Conservation (phyloP, 306 rosid genomes). For the Leucaena leucocephala region DNA sequence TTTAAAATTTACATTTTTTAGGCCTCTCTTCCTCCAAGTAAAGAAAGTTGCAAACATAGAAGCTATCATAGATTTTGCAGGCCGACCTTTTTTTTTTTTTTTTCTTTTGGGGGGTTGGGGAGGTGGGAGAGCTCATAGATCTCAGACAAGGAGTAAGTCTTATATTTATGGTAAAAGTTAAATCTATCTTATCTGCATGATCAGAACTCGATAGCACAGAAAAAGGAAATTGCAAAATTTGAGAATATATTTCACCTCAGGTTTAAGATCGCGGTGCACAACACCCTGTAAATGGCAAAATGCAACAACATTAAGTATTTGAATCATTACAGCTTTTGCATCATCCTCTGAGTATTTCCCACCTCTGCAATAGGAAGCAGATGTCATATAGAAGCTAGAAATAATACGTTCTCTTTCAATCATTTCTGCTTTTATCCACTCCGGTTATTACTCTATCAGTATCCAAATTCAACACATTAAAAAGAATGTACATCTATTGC, state of each 20-base stretch:
- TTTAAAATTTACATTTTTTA: not conserved
- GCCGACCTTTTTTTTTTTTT: not conserved
- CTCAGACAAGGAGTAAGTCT: not conserved
- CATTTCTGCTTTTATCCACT: not conserved
- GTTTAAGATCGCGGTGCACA: slow-evolving; percentile 97
- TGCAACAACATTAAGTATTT: slow-evolving; percentile 79
- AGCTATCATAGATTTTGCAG: not conserved
- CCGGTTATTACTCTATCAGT: slow-evolving; percentile 3
- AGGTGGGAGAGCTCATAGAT: not conserved
- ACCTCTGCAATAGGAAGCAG: slow-evolving; percentile 63
- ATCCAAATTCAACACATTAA: slow-evolving; percentile 25
- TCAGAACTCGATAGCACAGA: slow-evolving; percentile 5
- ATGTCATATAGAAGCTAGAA: slow-evolving; percentile 22
- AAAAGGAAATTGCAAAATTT: slow-evolving; percentile 9
- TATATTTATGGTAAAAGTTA: not conserved
- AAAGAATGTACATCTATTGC: slow-evolving; percentile 13
- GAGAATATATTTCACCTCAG: slow-evolving; percentile 62
- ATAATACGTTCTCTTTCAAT: slow-evolving; percentile 15
- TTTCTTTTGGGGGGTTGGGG: not conserved
- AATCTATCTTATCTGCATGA: not conserved
- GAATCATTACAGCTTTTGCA: slow-evolving; percentile 77
- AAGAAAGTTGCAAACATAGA: not conserved
- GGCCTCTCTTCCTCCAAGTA: not conserved
- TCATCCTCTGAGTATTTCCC: slow-evolving; percentile 94
- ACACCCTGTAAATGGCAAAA: slow-evolving; percentile 96